Evolutionary conservation across 495 filamentous ascomycete genomes (phyloP).

Genomic region (Aspergillus saccharolyticus): DNA sequence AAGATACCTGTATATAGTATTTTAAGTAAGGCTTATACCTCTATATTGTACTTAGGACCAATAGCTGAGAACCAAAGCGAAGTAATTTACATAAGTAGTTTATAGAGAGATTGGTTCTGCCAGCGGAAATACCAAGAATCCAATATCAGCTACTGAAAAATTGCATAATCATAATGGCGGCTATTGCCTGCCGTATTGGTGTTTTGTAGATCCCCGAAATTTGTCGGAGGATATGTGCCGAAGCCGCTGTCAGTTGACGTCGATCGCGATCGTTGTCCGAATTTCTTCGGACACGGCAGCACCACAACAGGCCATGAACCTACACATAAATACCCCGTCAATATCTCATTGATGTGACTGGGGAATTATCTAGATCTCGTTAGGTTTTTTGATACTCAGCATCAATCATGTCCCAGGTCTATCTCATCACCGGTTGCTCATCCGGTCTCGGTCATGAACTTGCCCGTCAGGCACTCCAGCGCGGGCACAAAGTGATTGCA

Average conservation of each 20-base stretch:
- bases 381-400: background rate
- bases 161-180: too few relatives aligned
- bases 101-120: too few relatives aligned
- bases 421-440: constrained; percentile 52
- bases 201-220: background rate
- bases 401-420: constrained; percentile 35
- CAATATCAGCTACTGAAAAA: too few relatives aligned
- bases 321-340: background rate
- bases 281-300: background rate
- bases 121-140: too few relatives aligned
- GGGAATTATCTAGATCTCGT: background rate
- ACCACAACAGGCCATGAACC: background rate
- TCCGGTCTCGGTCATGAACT: constrained; percentile 49
- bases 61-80: too few relatives aligned
- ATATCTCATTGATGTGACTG: background rate
- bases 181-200: too few relatives aligned
- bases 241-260: background rate
- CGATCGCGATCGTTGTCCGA: background rate
- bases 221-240: background rate
- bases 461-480: constrained; percentile 36
- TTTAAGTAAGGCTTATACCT: too few relatives aligned
- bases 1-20: too few relatives aligned
- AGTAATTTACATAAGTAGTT: too few relatives aligned
- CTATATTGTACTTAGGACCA: too few relatives aligned
- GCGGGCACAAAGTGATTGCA: constrained; percentile 52